A percentile compares a stretch with the other conserved stretches of the same genome.
phyloP scores from a whole-genome alignment of 2,329 filamentous ascomycete genomes.

The Bipolaris cookei region DNA sequence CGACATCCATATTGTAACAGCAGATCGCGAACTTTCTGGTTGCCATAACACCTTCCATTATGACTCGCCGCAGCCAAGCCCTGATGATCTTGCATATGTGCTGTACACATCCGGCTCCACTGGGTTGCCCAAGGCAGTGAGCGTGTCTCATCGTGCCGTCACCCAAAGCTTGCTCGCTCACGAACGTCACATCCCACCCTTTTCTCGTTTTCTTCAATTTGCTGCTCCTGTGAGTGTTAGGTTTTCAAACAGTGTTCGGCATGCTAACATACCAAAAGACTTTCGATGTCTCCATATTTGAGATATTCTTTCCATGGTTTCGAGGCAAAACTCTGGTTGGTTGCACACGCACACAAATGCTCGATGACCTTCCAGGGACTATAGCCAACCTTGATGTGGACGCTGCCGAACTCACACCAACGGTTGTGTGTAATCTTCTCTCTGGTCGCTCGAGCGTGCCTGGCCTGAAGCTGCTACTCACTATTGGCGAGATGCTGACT shows the following conservation, averaged over 20 bases:
- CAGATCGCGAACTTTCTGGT: slow-evolving; percentile 48
- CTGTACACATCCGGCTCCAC: slow-evolving; percentile 95
- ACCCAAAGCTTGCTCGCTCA: slow-evolving; percentile 85
- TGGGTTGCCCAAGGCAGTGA: slow-evolving; percentile 86
- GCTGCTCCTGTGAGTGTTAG: slow-evolving; percentile 66
- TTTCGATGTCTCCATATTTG: slow-evolving; percentile 93
- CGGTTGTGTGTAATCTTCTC: slow-evolving; percentile 79
- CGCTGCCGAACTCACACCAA: slow-evolving; percentile 87
- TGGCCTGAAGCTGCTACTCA: slow-evolving; percentile 72
- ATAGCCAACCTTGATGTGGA: slow-evolving; percentile 73
- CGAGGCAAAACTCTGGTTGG: slow-evolving; percentile 75
- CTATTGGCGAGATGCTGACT: slow-evolving; percentile 93
- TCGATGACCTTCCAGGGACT: slow-evolving; percentile 74
- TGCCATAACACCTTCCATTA: slow-evolving; percentile 25
- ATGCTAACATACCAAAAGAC: slow-evolving; percentile 54
- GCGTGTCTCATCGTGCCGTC: slow-evolving; percentile 77
- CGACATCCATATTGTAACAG: slow-evolving; percentile 49
- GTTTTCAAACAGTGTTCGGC: background rate
- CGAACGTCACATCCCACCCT: slow-evolving; percentile 74
- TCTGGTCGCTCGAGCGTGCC: slow-evolving; percentile 71
- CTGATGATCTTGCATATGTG: slow-evolving; percentile 72
- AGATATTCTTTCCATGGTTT: slow-evolving; percentile 87
- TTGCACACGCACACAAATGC: slow-evolving; percentile 71
- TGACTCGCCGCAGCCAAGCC: slow-evolving; percentile 22
- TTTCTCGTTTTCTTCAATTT: slow-evolving; percentile 85